Evolutionary conservation across 306 rosid species (phyloP), one percentile per base, ranked within the genome.

Genomic region (Quercus dentata): DNA sequence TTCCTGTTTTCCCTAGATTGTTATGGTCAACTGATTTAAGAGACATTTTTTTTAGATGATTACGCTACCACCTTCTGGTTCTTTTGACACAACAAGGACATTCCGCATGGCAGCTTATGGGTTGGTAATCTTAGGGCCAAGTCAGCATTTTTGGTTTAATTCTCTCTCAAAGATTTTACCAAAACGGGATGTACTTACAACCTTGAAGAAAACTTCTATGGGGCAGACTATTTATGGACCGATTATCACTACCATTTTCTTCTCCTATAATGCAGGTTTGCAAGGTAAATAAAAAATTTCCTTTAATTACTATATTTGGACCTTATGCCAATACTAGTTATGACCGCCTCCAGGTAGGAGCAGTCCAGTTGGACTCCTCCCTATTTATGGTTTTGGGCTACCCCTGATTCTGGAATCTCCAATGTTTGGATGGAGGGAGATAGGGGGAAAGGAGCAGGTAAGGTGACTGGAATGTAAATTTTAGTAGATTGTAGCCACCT

Each of bases 111-210:
- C 89, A 74, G 74, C 74, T 21, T 92, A 88, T 41, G 97, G 93
- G 6, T 70, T 89, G 86, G 64, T 92, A 69, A 84, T 92, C 76
- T 79, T 91, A 82, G 96, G 97, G 62, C 96, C 97, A 74, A 75
- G 91, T n/a, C 96, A 91, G 73, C 97, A 91, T 82, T 57, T 81
- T 57, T 92, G 96, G 96, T 92, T 92, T 86, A 86, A 83, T 73
- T 84, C 73, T 74, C 15, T 91, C 77, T 92, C 94, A 38, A 88
- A 52, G 52, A 19, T 81, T 74, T 75, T 90, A 23, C 97, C 97
- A 0, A 79, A 83, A 72, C 82, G 76, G 80, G 94, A 92, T 83
- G 21, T 91, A 27, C 21, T 81, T 19, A 19, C 97, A 74, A 92
- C 94, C 71, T 81, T 91, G 81, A 89, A 88, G 90, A 92, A 91